Percentiles rank a stretch among this genome's conserved stretches.
Conservation (phyloP, 805 yeast genomes). For the Candida ponderosae region DNA sequence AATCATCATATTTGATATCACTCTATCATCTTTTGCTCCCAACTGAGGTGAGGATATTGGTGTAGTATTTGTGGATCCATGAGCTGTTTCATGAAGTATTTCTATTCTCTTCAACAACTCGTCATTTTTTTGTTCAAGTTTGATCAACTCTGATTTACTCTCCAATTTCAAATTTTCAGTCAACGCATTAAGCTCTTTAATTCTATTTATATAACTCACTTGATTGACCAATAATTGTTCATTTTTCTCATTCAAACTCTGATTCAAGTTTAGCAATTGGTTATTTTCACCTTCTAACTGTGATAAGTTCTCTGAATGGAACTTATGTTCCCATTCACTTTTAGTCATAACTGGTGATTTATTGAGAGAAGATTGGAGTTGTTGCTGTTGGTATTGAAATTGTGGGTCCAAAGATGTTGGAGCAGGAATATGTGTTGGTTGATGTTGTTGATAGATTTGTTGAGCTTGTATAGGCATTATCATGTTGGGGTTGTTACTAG, state of each 20-base stretch:
- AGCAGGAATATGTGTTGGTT: no score
- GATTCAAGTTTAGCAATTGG: conserved; percentile 1
- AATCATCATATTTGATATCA: no score
- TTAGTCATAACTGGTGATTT: conserved; percentile 9
- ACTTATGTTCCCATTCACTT: conserved; percentile 6
- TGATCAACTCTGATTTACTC: no score
- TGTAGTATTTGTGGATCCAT: no score
- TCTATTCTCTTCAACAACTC: no score
- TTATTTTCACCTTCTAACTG: conserved; percentile 8
- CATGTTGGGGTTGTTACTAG: neutral
- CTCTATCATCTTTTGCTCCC: no score
- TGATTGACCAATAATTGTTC: neutral
- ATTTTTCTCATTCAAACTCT: conserved; percentile 7
- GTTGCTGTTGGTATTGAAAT: neutral
- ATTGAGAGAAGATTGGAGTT: neutral
- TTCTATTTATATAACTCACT: no score
- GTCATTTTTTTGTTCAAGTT: no score
- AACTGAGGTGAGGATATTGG: no score
- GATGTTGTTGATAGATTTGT: conserved; percentile 1
- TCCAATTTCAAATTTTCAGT: no score
- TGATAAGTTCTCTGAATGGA: conserved; percentile 1
- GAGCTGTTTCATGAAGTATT: no score
- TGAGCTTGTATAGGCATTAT: neutral
- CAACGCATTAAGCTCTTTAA: no score
- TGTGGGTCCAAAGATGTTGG: neutral